These are phyloP conservation scores for Lasiosphaeria miniovina DNA, from an alignment of 495 filamentous ascomycete genomes.

Conservation along the genomic window DNA sequence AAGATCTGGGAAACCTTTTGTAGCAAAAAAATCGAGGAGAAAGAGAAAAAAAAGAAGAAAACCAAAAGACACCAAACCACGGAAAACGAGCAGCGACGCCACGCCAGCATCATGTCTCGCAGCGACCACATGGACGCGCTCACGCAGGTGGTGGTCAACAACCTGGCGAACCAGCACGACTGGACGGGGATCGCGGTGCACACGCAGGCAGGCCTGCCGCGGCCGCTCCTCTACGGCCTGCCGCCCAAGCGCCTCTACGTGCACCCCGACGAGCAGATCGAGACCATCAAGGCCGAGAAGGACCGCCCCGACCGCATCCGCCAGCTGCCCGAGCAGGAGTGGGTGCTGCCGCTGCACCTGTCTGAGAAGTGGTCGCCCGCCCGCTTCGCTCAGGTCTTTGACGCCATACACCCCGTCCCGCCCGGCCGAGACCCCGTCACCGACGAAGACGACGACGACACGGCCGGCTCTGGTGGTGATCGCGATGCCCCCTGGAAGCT, in stretches of 20 bases:
- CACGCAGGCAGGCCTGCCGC: constrained; percentile 46
- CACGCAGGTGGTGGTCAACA: constrained; percentile 68
- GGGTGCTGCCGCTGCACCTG: constrained; percentile 81
- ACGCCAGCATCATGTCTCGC: constrained; percentile 23
- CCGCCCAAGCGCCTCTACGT: constrained; percentile 83
- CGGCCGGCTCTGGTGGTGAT: constrained; percentile 1
- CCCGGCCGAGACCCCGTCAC: constrained; percentile 10
- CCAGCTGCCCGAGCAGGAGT: constrained; percentile 63
- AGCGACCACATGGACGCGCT: constrained; percentile 40
- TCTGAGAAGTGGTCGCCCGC: constrained; percentile 78
- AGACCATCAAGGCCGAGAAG: constrained; percentile 60
- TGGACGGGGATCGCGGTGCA: constrained; percentile 73
- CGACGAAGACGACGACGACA: constrained; percentile 17
- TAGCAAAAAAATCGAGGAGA: background rate
- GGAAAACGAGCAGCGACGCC: background rate
- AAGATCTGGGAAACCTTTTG: no score
- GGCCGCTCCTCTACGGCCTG: constrained; percentile 78
- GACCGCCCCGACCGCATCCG: constrained; percentile 34
- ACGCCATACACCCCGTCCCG: constrained; percentile 58
- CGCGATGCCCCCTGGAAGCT: constrained; percentile 29
- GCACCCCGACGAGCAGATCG: constrained; percentile 89
- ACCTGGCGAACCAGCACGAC: constrained; percentile 80
- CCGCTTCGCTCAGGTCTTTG: constrained; percentile 76
- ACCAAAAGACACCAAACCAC: no score
- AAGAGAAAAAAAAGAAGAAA: background rate